Conservation (phyloP, 257 asterid genomes). For the Solanum etuberosum region DNA sequence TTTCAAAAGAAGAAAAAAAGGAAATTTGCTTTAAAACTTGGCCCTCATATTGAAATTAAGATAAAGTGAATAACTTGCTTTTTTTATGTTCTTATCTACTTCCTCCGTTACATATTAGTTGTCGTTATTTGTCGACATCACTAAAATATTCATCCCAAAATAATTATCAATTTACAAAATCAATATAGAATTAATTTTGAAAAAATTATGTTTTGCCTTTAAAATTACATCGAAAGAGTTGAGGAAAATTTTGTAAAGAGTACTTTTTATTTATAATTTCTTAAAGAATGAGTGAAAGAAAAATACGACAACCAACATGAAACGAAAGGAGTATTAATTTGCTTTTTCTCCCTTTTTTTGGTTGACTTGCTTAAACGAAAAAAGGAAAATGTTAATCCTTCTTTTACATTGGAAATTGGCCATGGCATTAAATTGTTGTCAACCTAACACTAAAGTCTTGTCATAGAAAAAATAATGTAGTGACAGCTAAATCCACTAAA, state of each 20-base stretch:
- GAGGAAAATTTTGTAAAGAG: background rate
- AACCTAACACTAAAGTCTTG: background rate
- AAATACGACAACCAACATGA: background rate
- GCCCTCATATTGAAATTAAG: background rate
- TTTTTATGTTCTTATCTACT: background rate
- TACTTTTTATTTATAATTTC: background rate
- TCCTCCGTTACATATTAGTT: no score
- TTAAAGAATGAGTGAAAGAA: background rate
- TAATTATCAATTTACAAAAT: background rate
- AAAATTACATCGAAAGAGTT: background rate
- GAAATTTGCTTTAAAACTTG: background rate
- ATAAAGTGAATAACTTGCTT: background rate
- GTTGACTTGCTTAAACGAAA: background rate
- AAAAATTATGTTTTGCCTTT: background rate
- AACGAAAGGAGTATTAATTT: background rate
- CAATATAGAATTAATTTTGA: background rate
- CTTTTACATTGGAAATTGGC: background rate
- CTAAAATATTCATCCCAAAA: background rate
- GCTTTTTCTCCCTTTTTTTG: background rate
- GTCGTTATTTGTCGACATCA: background rate
- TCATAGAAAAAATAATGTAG: background rate
- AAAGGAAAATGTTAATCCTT: background rate
- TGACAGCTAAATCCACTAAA: conserved; percentile 10
- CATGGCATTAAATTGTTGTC: background rate
- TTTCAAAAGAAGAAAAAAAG: background rate